Conservation (phyloP, 495 filamentous ascomycete species). For the Aspergillus campestris region DNA sequence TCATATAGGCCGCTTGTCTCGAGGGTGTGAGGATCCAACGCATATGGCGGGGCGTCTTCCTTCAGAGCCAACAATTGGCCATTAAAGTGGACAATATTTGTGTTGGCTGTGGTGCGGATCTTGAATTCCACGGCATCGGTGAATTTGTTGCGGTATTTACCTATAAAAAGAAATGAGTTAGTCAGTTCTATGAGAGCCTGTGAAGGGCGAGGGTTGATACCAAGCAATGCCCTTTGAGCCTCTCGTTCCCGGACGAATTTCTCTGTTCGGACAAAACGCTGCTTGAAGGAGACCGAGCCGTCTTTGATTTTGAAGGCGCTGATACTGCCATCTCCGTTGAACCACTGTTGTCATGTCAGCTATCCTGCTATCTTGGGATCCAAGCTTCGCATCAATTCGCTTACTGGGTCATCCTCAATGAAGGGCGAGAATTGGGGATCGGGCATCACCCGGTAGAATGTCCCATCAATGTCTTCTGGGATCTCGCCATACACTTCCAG, state of each 20-base stretch:
- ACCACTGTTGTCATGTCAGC: no score
- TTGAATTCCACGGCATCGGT: background rate
- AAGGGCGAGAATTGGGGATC: constrained; percentile 12
- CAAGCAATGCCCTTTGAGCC: background rate
- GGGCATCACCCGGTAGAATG: constrained; percentile 18
- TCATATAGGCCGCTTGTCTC: background rate
- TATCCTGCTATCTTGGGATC: no score
- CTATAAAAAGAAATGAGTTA: no score
- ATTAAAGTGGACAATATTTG: background rate
- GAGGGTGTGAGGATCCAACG: background rate
- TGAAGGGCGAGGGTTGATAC: background rate
- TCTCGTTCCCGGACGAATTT: background rate
- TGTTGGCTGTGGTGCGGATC: constrained; percentile 2
- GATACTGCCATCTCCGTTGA: constrained; percentile 1
- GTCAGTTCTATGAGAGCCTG: no score
- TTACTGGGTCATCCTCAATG: background rate
- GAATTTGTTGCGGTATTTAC: constrained; percentile 1
- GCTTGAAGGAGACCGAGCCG: constrained; percentile 3
- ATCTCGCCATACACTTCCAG: constrained; percentile 9
- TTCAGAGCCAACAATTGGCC: background rate
- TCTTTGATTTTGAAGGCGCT: constrained; percentile 1
- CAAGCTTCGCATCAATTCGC: background rate
- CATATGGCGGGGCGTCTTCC: background rate
- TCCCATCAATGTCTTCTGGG: constrained; percentile 16
- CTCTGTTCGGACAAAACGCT: background rate